Base-by-base conservation (phyloP, 768 basidiomycete genomes). In the Rossbeevera mucosa region DNA sequence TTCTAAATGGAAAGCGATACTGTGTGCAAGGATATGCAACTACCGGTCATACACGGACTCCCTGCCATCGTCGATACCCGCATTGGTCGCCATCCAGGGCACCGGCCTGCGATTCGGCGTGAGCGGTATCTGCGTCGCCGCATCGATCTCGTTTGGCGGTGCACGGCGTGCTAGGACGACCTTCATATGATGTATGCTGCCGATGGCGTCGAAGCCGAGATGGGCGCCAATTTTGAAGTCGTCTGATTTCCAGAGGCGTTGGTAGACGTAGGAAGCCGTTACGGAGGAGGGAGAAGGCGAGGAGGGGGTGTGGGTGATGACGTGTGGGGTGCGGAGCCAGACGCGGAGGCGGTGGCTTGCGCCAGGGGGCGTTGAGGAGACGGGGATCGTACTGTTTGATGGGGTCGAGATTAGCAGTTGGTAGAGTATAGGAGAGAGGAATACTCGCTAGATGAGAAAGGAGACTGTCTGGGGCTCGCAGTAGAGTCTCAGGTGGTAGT, bases 161-260 rank as follows among this genome's bases (percentile, higher is more conserved):
- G 16, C 11, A 5, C 38, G 51, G 11, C 20, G 43, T 9, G 74
- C 84, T 70, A 83, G 78, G 16, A 80, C 63, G 61, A 82, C 68
- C 59, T 74, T 79, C 30, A 60, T 60, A n/a, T 18, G 36, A 5
- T 36, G 36, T 36, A 9, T 18, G n/a, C 18, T 18, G 5, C 80
- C 75, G 40, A 83, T 62, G 0, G 75, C 65, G 7, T 74, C 74
- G 52, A 86, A 86, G 53, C 80, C 74, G 28, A 86, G 76, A 25
- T 72, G 65, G 0, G 74, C 74, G 16, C 85, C 84, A 14, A 87
- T 60, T 61, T 82, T 84, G 64, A 86, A 81, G 14, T 71, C 66
- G 59, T 86, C 84, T 20, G 72, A 72, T 65, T 83, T 83, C 78
- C 80, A 86, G 61, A 87, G 71, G 18, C 84, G 80, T 58, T 85